Evolutionary conservation across 1,284 basidiomycete species (phyloP).

Genomic region (Nidula niveotomentosa): DNA sequence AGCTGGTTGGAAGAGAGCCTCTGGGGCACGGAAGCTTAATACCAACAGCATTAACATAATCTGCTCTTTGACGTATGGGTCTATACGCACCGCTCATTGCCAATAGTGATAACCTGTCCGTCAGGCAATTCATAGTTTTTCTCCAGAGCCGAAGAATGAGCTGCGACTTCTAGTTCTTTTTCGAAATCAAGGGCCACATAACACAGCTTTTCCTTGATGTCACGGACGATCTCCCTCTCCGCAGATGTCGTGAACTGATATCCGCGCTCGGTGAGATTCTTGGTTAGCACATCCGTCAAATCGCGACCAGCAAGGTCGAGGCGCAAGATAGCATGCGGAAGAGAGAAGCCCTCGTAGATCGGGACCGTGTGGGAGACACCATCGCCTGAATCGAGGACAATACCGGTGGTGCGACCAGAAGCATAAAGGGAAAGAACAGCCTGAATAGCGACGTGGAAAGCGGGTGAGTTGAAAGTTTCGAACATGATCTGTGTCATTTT

Average conservation of each 20-base stretch:
- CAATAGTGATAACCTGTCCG: slow-evolving; percentile 96
- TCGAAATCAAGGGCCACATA: slow-evolving; percentile 98
- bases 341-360: slow-evolving; percentile 95
- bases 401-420: slow-evolving; percentile 91
- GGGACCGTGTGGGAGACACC: slow-evolving; percentile 94
- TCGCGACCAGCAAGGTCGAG: slow-evolving; percentile 96
- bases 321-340: slow-evolving; percentile 94
- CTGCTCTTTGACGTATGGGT: not conserved
- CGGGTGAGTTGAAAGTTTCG: slow-evolving; percentile 94
- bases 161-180: slow-evolving; percentile 93
- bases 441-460: slow-evolving; percentile 94
- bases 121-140: slow-evolving; percentile 97
- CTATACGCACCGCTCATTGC: slow-evolving; percentile 79
- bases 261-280: slow-evolving; percentile 92
- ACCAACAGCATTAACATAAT: slow-evolving; percentile 5
- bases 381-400: slow-evolving; percentile 93
- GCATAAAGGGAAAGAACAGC: slow-evolving; percentile 93
- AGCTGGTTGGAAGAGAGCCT: slow-evolving; percentile 96
- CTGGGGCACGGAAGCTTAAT: slow-evolving; percentile 89
- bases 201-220: slow-evolving; percentile 99
- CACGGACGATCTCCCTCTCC: slow-evolving; percentile 94
- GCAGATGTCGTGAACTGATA: slow-evolving; percentile 95
- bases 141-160: slow-evolving; percentile 89
- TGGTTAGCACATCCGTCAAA: slow-evolving; percentile 90
- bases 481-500: slow-evolving; percentile 99